phyloP scores from a whole-genome alignment of 2,329 filamentous ascomycete species.

The Exophiala sideris region DNA sequence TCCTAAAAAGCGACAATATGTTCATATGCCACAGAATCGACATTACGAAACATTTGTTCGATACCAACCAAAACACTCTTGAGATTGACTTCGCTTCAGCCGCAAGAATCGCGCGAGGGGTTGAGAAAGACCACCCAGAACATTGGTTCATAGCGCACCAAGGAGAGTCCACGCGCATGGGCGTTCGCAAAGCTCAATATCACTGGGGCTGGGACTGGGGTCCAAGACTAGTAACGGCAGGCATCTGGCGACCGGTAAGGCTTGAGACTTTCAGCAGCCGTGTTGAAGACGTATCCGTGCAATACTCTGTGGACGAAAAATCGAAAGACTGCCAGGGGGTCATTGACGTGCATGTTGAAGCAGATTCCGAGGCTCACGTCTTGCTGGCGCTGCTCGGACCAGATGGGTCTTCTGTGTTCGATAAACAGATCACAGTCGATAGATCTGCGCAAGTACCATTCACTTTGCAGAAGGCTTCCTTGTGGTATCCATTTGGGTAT shows the following conservation, averaged over 20 bases:
- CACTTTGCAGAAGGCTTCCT: slow-evolving; percentile 40
- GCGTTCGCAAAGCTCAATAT: slow-evolving; percentile 60
- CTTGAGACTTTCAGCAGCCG: slow-evolving; percentile 61
- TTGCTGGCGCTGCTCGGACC: too few relatives aligned
- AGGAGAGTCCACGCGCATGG: slow-evolving; percentile 33
- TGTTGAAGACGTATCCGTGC: slow-evolving; percentile 56
- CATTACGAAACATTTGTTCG: not conserved
- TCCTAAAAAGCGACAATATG: slow-evolving; percentile 74
- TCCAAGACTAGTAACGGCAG: slow-evolving; percentile 59
- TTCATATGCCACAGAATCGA: slow-evolving; percentile 69
- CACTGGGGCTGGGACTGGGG: slow-evolving; percentile 71
- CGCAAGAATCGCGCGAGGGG: too few relatives aligned
- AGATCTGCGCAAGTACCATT: too few relatives aligned
- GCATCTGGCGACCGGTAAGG: slow-evolving; percentile 63
- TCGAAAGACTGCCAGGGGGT: slow-evolving; percentile 32
- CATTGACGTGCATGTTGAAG: too few relatives aligned
- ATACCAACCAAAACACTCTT: slow-evolving; percentile 34
- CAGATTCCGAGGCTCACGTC: too few relatives aligned
- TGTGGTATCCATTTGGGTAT: slow-evolving; percentile 60
- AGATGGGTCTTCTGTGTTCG: not conserved
- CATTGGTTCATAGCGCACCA: slow-evolving; percentile 47
- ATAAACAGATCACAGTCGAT: not conserved
- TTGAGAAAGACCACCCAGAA: slow-evolving; percentile 34
- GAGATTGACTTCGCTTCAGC: slow-evolving; percentile 51
- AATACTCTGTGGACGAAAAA: slow-evolving; percentile 38